These are phyloP conservation scores for Hortiboletus campestris DNA, from an alignment of 768 basidiomycete species.

Conservation along the genomic window DNA sequence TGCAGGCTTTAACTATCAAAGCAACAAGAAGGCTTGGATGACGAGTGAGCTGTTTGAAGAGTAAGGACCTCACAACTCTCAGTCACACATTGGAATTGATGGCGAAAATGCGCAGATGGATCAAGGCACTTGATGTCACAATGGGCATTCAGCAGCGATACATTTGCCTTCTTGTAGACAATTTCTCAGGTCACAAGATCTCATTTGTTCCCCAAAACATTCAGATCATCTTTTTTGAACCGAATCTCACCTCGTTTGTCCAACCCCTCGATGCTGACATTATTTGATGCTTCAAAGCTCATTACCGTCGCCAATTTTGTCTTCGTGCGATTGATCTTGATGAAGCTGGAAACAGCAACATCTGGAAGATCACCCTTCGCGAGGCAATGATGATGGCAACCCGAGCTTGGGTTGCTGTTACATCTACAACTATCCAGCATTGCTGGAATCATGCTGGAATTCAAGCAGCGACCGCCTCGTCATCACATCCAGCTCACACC, in stretches of 20 bases:
- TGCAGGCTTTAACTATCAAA: not conserved
- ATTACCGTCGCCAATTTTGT: no score
- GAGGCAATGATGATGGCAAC: no score
- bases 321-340: no score
- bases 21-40: not conserved
- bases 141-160: not conserved
- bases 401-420: no score
- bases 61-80: no score
- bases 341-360: no score
- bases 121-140: not conserved
- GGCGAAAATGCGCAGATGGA: not conserved
- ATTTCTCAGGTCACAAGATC: not conserved
- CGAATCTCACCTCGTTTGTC: not conserved
- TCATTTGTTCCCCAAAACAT: not conserved
- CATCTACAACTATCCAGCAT: no score
- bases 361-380: no score
- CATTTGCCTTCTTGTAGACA: not conserved
- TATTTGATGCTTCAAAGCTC: not conserved
- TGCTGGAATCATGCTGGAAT: no score
- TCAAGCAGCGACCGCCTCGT: no score
- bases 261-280: not conserved
- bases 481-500: no score
- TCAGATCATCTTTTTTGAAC: not conserved
- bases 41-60: not conserved
- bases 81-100: no score